A percentile compares a stretch with the other conserved stretches of the same genome.
Evolutionary conservation across 2,329 filamentous ascomycete species (phyloP).

Genomic region (Pyrenochaeta sp.): DNA sequence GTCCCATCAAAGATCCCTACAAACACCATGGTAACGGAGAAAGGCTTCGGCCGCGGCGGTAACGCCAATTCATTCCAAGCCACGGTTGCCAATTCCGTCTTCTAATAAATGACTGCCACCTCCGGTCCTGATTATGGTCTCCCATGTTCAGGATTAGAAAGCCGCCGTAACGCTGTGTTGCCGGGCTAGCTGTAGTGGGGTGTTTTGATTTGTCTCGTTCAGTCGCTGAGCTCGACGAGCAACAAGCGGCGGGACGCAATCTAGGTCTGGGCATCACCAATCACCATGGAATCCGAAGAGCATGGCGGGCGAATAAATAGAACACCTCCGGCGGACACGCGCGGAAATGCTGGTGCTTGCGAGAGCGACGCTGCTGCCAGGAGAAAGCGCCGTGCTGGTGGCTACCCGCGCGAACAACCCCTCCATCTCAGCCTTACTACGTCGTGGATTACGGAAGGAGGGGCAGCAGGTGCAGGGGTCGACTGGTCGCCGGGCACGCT

Average conservation of each 20-base stretch:
- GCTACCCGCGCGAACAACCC: conserved; percentile 7
- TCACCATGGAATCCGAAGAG: too few species aligned
- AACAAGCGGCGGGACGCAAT: too few species aligned
- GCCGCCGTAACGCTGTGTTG: conserved; percentile 1
- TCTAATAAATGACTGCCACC: conserved; percentile 13
- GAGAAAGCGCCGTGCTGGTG: too few species aligned
- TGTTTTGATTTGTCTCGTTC: too few species aligned
- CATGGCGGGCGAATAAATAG: too few species aligned
- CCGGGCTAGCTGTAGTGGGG: background rate
- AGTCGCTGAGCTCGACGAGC: too few species aligned
- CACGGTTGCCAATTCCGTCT: conserved; percentile 21
- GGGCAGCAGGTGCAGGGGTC: conserved; percentile 20
- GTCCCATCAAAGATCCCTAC: conserved; percentile 32
- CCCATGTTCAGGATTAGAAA: conserved; percentile 14
- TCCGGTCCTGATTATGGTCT: conserved; percentile 13
- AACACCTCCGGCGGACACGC: conserved; percentile 13
- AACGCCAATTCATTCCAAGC: conserved; percentile 20
- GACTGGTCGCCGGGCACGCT: conserved; percentile 14
- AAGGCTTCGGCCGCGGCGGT: conserved; percentile 41
- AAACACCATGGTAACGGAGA: conserved; percentile 28
- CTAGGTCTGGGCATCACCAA: too few species aligned
- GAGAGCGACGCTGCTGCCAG: too few species aligned
- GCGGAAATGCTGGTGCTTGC: conserved; percentile 16
- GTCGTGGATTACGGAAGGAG: conserved; percentile 23
- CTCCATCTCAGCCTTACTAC: conserved; percentile 26